These are phyloP conservation scores for Pyrrhoderma lamaoense DNA, from an alignment of 1,284 basidiomycete species.

Conservation along the genomic window DNA sequence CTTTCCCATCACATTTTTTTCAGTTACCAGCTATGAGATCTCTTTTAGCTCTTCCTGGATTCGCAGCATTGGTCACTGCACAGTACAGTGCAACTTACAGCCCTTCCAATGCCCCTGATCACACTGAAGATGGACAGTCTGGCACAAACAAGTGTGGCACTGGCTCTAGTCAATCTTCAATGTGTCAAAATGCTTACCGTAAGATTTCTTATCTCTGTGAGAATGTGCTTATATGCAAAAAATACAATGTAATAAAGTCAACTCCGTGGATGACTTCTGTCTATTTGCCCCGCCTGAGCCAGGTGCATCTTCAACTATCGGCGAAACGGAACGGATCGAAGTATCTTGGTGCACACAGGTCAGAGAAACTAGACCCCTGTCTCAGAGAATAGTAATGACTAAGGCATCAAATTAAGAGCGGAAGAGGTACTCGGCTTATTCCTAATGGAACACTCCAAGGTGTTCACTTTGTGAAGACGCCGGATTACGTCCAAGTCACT, in stretches of 20 bases:
- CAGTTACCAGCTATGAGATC: conserved; percentile 8
- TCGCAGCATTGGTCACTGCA: conserved; percentile 8
- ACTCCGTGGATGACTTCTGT: conserved; percentile 57
- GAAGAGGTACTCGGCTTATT: conserved; percentile 65
- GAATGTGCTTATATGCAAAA: background rate
- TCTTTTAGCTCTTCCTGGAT: conserved; percentile 4
- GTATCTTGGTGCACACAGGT: conserved; percentile 66
- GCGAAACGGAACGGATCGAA: conserved; percentile 55
- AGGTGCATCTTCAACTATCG: conserved; percentile 45
- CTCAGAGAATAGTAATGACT: background rate
- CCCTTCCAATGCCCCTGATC: conserved; percentile 39
- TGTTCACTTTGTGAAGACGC: conserved; percentile 65
- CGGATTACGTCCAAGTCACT: conserved; percentile 64
- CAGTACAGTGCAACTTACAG: conserved; percentile 38
- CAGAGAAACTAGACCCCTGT: conserved; percentile 15
- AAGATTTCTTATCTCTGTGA: conserved; percentile 20
- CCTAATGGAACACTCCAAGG: conserved; percentile 66
- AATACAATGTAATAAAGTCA: conserved; percentile 35
- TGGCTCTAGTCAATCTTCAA: conserved; percentile 45
- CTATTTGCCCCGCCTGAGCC: conserved; percentile 50
- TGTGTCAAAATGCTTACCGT: conserved; percentile 63
- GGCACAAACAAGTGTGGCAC: conserved; percentile 64
- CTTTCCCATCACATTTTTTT: background rate
- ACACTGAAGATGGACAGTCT: conserved; percentile 52
- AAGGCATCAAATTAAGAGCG: conserved; percentile 30